A percentile compares a stretch with the other conserved stretches of the same genome.
Evolutionary conservation across 345 rosid species (phyloP).

Genomic region (Eucalyptus pauciflora): DNA sequence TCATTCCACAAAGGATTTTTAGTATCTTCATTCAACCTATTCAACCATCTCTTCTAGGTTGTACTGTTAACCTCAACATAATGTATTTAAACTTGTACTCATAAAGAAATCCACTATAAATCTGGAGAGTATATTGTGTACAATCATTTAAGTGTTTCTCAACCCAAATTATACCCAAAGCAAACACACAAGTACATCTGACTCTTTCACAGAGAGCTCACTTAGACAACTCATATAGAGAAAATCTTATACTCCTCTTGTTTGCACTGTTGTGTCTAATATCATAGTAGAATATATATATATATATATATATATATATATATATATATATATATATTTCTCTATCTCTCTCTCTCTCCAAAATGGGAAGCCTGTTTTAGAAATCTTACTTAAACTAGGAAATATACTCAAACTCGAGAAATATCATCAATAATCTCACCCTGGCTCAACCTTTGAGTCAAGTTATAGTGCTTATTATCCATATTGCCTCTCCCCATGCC

Average conservation of each 20-base stretch:
- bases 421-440: background rate
- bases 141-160: background rate
- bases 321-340: too few relatives aligned
- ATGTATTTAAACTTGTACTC: background rate
- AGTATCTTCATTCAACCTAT: too few relatives aligned
- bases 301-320: background rate
- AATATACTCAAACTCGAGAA: background rate
- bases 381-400: background rate
- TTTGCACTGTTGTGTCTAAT: background rate
- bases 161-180: background rate
- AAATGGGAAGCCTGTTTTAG: background rate
- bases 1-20: too few relatives aligned
- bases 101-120: background rate
- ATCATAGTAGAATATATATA: background rate
- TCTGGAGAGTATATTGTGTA: background rate
- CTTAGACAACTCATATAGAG: background rate
- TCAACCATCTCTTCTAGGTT: too few relatives aligned
- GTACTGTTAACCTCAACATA: too few relatives aligned
- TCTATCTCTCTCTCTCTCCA: background rate
- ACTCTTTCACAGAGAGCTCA: background rate
- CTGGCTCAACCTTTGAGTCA: background rate
- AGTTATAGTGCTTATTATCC: background rate
- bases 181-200: background rate
- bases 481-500: background rate
- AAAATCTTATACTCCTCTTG: background rate